Evolutionary conservation across 164 flowering plant species (phyloP).

Genomic region (Annona squamosa): DNA sequence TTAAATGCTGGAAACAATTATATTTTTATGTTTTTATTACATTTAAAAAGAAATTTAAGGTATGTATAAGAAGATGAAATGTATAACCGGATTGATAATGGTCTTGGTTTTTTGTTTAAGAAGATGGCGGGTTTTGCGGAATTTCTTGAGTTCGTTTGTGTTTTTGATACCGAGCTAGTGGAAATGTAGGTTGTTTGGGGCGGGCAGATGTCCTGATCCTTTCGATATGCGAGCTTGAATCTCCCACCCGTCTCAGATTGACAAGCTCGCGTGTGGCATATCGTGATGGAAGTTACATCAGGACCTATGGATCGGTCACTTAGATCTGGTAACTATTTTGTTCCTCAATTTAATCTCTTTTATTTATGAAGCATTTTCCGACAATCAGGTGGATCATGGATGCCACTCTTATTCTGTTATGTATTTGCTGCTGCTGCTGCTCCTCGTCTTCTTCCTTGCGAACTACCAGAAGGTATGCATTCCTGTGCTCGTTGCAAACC

Average conservation of each 20-base stretch:
- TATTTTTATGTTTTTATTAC: neutral
- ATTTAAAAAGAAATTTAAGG: neutral
- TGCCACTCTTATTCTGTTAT: too few species aligned
- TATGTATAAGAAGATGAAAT: neutral
- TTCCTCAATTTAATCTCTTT: neutral
- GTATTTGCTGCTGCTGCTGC: too few species aligned
- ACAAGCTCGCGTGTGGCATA: conserved; percentile 17
- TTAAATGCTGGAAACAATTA: neutral
- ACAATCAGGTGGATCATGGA: neutral
- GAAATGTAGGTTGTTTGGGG: conserved; percentile 13
- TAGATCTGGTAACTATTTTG: conserved; percentile 23
- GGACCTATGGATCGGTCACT: conserved; percentile 38
- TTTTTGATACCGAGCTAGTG: neutral
- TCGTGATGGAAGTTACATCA: conserved; percentile 40
- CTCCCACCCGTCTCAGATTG: conserved; percentile 17
- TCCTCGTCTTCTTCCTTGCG: too few species aligned
- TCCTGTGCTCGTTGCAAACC: neutral
- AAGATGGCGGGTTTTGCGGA: neutral
- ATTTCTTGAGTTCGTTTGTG: neutral
- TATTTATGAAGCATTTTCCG: neutral
- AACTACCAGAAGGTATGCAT: neutral
- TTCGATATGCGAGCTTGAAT: conserved; percentile 14
- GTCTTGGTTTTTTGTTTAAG: neutral
- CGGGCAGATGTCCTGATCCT: conserved; percentile 10
- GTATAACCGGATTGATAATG: neutral